Base-by-base conservation (phyloP, 257 asterid species). In the Schizonepeta tenuifolia region DNA sequence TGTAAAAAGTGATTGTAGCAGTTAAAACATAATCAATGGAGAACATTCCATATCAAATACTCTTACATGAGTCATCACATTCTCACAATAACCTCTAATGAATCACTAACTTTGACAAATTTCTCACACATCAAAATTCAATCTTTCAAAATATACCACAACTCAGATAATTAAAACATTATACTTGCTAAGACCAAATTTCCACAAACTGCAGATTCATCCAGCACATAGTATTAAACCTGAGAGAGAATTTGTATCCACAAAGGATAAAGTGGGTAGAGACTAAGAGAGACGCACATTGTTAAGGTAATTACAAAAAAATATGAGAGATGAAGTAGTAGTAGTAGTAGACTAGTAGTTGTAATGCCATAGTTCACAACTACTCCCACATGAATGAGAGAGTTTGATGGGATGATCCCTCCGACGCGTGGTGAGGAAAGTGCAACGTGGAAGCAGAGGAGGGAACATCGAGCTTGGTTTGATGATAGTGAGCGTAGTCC, bases 361-460 rank as follows among this genome's bases (percentile, higher is more conserved):
- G 36, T 31, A 4, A 28, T 2, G 22, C 11, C 21, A 3, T n/a
- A n/a, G n/a, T n/a, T n/a, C n/a, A n/a, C 38, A 57, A 6, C 71
- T 86, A 91, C 86, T 85, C 93, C 97, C 97, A 89, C 82, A 83
- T 89, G 83, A 90, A 93, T 1, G 97, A 79, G 58, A 86, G 88
- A 9, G 92, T 88, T 79, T 89, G 97, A 73, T 90, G 97, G 74
- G 97, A 86, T 5, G 88, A 79, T 11, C 84, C 92, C 68, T 86
- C 86, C 0, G 77, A 62, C 4, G 22, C 54, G 22, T 87, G 62
- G 38, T 56, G 62, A 15, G 78, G 89, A 57, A 81, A 88, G 65
- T 82, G 92, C 41, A 84, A 81, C 21, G 89, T 66, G 51, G 87
- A 70, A 3, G 65, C 26, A 0, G 57, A 18, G 13, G 57, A 51